These are phyloP conservation scores for Begonia fuchsioides DNA, from an alignment of 306 rosid genomes.

Conservation along the genomic window DNA sequence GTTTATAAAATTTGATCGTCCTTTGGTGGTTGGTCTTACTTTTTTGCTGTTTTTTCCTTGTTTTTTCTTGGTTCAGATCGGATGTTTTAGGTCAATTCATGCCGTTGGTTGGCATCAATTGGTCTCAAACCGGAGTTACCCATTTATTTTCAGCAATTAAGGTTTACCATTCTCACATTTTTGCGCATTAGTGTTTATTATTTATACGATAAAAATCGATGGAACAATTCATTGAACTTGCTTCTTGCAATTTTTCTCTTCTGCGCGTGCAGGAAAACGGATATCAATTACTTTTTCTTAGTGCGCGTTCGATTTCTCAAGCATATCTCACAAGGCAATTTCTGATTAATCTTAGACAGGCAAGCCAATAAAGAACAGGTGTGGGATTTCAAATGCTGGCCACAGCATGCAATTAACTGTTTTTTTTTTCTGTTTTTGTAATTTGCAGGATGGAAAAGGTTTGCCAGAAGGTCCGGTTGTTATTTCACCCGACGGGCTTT, in stretches of 20 bases:
- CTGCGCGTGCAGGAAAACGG: constrained; percentile 72
- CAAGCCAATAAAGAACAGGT: constrained; percentile 15
- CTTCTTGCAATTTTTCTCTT: neutral
- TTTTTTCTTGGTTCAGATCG: constrained; percentile 32
- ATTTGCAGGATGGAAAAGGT: constrained; percentile 71
- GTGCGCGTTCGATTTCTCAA: constrained; percentile 98
- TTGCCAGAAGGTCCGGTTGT: constrained; percentile 93
- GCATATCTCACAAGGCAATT: constrained; percentile 76
- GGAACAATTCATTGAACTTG: constrained; percentile 8
- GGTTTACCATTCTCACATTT: constrained; percentile 21
- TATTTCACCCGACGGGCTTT: constrained; percentile 94
- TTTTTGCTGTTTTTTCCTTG: constrained; percentile 12
- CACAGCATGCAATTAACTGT: constrained; percentile 6
- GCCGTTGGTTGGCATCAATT: constrained; percentile 96
- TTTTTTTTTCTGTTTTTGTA: constrained; percentile 6
- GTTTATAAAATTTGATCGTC: neutral
- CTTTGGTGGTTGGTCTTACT: constrained; percentile 1
- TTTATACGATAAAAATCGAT: neutral
- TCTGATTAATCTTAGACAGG: constrained; percentile 87
- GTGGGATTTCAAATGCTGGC: constrained; percentile 9
- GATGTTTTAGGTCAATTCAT: constrained; percentile 97
- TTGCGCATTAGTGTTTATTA: no score
- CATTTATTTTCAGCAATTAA: constrained; percentile 91
- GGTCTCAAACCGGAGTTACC: constrained; percentile 96
- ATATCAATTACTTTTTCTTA: constrained; percentile 83